phyloP scores from a whole-genome alignment of 208 protist species.

The Naegleria lovaniensis region DNA sequence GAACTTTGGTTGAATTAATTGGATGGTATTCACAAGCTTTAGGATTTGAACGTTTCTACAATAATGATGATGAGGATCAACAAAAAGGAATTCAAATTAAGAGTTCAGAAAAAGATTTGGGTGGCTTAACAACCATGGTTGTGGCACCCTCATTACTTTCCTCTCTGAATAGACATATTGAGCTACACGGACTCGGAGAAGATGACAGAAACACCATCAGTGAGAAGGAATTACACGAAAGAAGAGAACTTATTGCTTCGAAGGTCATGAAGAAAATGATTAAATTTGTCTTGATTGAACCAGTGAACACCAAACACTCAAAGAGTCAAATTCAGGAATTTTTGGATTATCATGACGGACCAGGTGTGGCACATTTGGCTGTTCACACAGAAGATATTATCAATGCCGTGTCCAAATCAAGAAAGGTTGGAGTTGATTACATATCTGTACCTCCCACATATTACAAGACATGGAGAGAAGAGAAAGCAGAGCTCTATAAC shows the following conservation, averaged over 20 bases:
- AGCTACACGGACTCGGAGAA: neutral
- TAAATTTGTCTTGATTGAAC: slow-evolving; percentile 25
- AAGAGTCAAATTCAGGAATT: slow-evolving; percentile 33
- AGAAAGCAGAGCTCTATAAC: neutral
- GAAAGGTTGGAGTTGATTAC: neutral
- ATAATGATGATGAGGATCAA: neutral
- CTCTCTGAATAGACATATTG: neutral
- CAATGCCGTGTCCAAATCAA: neutral
- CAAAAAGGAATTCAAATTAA: neutral
- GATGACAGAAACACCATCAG: neutral
- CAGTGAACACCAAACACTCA: neutral
- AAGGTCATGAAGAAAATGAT: neutral
- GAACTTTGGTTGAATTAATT: neutral
- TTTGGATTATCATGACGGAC: slow-evolving; percentile 27
- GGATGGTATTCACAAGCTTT: neutral
- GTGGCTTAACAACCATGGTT: neutral
- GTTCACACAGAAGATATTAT: slow-evolving; percentile 22
- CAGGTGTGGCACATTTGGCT: slow-evolving; percentile 21
- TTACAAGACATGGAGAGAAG: neutral
- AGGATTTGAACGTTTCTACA: neutral
- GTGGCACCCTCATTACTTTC: neutral
- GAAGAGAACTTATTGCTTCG: neutral
- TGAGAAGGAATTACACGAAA: neutral
- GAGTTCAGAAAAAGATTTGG: neutral
- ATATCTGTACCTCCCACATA: neutral